These are phyloP conservation scores for Annulohypoxylon bovei DNA, from an alignment of 495 filamentous ascomycete genomes.

Conservation along the genomic window DNA sequence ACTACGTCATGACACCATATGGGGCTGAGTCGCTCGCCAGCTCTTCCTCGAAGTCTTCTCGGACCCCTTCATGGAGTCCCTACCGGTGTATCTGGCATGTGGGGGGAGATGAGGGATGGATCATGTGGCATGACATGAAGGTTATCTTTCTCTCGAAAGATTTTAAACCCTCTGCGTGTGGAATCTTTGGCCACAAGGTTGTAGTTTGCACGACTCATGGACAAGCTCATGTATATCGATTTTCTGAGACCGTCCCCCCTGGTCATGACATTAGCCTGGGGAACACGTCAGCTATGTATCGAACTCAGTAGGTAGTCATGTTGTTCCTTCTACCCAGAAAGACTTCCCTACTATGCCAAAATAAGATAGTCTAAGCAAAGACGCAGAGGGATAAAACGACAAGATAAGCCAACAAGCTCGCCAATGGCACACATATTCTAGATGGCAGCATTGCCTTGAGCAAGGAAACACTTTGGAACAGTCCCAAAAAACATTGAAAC, in stretches of 20 bases:
- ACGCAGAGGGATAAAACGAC: no score
- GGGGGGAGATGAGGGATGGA: neutral
- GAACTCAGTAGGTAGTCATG: no score
- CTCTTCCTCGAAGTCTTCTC: neutral
- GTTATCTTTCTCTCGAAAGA: neutral
- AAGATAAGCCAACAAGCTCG: no score
- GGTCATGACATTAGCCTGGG: neutral
- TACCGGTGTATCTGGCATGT: neutral
- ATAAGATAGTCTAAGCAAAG: no score
- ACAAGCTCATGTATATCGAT: neutral
- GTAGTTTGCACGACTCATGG: neutral
- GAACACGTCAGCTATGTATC: no score
- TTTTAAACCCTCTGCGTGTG: neutral
- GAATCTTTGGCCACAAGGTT: neutral
- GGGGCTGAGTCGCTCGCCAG: neutral
- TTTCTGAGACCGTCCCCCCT: neutral
- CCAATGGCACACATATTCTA: no score
- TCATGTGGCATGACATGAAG: constrained; percentile 3
- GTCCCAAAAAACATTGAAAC: no score
- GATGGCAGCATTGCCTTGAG: no score
- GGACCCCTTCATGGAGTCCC: neutral
- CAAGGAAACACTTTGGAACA: no score
- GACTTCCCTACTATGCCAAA: no score
- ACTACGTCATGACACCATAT: neutral
- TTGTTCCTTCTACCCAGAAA: no score